Evolutionary conservation across 805 yeast species (phyloP), one percentile per base, ranked within the genome.

Genomic region (Nakazawaea wickerhamii): DNA sequence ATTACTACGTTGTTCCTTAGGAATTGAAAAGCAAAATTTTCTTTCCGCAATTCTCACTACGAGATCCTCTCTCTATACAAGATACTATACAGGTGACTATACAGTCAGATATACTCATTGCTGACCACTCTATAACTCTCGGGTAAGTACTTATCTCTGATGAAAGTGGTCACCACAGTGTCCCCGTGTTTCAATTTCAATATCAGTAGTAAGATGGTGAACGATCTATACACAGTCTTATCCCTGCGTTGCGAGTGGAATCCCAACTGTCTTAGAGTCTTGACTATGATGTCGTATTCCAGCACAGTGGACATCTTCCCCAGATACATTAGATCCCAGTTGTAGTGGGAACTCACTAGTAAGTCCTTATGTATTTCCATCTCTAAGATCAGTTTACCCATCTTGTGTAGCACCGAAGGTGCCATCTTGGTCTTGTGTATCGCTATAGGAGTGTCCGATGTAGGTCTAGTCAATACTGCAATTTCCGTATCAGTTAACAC

Each of bases 51-150:
- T n/a, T n/a, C n/a, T n/a, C n/a, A n/a, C n/a, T n/a, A n/a, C n/a
- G n/a, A n/a, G n/a, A n/a, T n/a, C n/a, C n/a, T n/a, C n/a, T 25
- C 27, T 25, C 27, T 25, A 3, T 25, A 25, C 13, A 9, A 10
- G 27, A 25, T 10, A 25, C 13, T 25, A 9, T 13, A 25, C 9
- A 25, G 27, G 27, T 13, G 13, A 25, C 2, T 5, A 17, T 17
- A 31, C 22, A 8, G 4, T 34, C 27, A 34, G 8, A 36, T 36
- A 18, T 23, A 36, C 37, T 32, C 37, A 11, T 20, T 26, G 23
- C 35, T 23, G 4, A 40, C 19, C 14, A 40, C 38, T 40, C 14
- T 18, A 27, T 13, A 34, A 27, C 38, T 34, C 34, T 18, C 34
- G 10, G n/a, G 27, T 5, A 40, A 5, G 17, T 31, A 39, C 26